Base-by-base conservation (phyloP, 345 rosid species). In the Jatropha curcas region DNA sequence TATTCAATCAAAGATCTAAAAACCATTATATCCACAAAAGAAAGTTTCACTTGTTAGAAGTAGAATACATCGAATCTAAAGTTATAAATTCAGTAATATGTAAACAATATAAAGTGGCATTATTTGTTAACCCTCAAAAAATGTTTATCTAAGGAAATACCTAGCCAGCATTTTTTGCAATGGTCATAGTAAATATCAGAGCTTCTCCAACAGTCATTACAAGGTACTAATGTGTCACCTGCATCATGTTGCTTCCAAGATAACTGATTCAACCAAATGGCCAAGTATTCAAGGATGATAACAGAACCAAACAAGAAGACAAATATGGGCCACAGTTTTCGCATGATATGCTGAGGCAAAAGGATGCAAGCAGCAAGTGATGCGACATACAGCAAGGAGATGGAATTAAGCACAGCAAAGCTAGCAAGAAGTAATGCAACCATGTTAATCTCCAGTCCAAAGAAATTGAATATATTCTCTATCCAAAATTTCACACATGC, bases 401-500 rank as follows among this genome's bases (percentile, higher is more conserved):
- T 72, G 35, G 81, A 73, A 75, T 84, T 84, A 34, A 84, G 80
- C 76, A 84, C 81, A 13, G 83, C 83, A 60, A 81, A 84, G 75
- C 87, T 81, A 63, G 85, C 85, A 43, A 84, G 79, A 74, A 81
- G 82, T 35, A 84, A 73, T n/a, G 70, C 83, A 45, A 79, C 77
- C 87, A 81, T 84, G 56, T 79, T 84, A 34, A 84, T 82, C 79
- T 84, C 87, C 27, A 81, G 85, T 55, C 87, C 87, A 22, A 76
- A 84, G 59, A 84, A 72, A 73, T 79, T 80, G 70, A 81, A 81
- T 64, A 79, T 74, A 51, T 81, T 82, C 77, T 84, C 85, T 17
- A 79, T 74, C 81, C 81, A 81, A 64, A 76, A 79, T 74, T 72
- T 81, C 41, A 77, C 7, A 45, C 66, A 81, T 39, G 75, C 43